These are phyloP conservation scores for Nicotiana obtusifolia DNA, from an alignment of 257 asterid genomes.

Conservation along the genomic window DNA sequence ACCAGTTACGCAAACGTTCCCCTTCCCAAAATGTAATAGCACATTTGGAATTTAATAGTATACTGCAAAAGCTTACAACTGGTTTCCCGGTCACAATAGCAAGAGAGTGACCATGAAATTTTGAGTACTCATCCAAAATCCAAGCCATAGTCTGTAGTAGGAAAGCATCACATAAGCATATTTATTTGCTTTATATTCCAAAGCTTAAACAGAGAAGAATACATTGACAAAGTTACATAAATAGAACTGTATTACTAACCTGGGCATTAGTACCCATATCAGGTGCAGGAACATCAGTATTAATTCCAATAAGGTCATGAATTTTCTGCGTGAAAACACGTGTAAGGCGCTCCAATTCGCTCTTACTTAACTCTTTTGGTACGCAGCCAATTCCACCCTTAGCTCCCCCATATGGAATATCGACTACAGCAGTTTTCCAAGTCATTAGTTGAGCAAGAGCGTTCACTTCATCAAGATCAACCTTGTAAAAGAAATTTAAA, in stretches of 20 bases:
- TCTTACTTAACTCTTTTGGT: constrained; percentile 65
- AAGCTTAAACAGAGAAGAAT: neutral
- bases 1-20: too few species aligned
- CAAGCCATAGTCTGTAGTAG: constrained; percentile 94
- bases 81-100: constrained; percentile 99
- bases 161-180: neutral
- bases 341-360: constrained; percentile 92
- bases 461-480: constrained; percentile 95
- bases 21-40: neutral
- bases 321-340: constrained; percentile 96
- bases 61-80: constrained; percentile 44
- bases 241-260: constrained; percentile 31
- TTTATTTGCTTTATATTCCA: neutral
- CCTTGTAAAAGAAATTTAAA: constrained; percentile 34
- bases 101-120: constrained; percentile 95
- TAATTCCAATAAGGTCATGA: constrained; percentile 90
- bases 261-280: constrained; percentile 99
- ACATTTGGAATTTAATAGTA: neutral
- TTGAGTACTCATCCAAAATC: constrained; percentile 98
- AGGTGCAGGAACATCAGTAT: constrained; percentile 96
- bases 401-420: constrained; percentile 97
- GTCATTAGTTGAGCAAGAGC: constrained; percentile 99
- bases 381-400: constrained; percentile 95
- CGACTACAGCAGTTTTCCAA: constrained; percentile 99
- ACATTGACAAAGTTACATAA: neutral